Base-by-base conservation (phyloP, 208 protist genomes). In the Kentomonas sorsogonicus region DNA sequence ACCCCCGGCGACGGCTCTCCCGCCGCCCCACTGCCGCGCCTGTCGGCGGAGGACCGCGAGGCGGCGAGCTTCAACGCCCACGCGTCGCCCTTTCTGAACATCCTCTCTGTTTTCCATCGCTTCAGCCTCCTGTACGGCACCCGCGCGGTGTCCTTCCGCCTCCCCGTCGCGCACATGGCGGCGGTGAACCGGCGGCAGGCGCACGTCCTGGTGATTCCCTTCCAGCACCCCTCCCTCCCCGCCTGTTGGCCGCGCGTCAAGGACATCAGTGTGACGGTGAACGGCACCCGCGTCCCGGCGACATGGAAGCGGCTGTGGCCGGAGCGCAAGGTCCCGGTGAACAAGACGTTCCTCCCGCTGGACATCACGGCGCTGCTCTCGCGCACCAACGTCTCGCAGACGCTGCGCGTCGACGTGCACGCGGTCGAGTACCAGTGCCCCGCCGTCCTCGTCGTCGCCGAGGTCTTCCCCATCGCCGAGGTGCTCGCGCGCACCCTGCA, bases 221-320 rank as follows among this genome's bases (percentile, higher is more conserved):
- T 87, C 38, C 66, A 63, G 22, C 70, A 77, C 48, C 74, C 83
- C 4, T 77, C 75, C 45, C 58, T 69, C 33, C 86, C 86, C 11
- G 50, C 73, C 27, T 61, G 68, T 3, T 93, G 86, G 83, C 86
- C 86, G 13, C 60, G 64, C 20, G 69, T 70, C 25, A 85, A 86
- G 45, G 86, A 93, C 33, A 77, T 93, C 27, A 66, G 77, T 3
- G 69, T 93, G 9, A 86, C 77, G 31, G 80, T 93, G 11, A 93
- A 93, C 44, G 74, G 80, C 29, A 77, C 80, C 40, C 74, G 60
- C 31, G 67, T 90, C 25, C 70, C 71, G 54, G 72, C 75, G 27
- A 55, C 80, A 51, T 93, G 86, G 83, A 77, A 74, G 59, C 86
- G 86, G 15, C 47, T 68, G 16, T 93, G 86, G 83, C 86, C 86